Base-by-base conservation (phyloP, 2,329 filamentous ascomycete species). In the Trichoderma asperellum region DNA sequence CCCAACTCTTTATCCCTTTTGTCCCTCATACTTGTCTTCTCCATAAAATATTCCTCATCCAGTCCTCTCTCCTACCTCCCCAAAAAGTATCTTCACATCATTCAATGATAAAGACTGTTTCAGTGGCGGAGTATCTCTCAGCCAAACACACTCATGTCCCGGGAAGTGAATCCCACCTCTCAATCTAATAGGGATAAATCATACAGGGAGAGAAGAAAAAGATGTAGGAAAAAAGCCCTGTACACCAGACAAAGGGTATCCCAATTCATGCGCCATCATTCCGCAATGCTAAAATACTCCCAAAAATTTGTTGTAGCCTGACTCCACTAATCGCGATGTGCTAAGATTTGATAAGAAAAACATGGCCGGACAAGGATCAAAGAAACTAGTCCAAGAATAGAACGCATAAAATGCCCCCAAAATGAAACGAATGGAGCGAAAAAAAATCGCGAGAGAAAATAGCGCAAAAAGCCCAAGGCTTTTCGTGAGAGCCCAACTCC, bases 301-400 rank as follows among this genome's bases (percentile, higher is more conserved):
- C 27, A 52, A 34, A 21, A 49, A 49, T 57, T 62, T 60, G 32
- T 32, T 47, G 37, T 64, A 55, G 55, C 68, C 55, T 49, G 57
- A 70, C 55, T 61, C 64, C 69, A 59, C 59, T 64, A 47, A 47
- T 64, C 29, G 65, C 59, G 29, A 68, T 70, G 65, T 64, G 18
- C 35, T 35, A 70, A 59, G 24, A 29, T 18, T 18, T 32, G 34
- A 34, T 49, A 64, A 55, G 21, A n/a, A 62, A 52, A 49, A 61
- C 27, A 55, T 47, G 29, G 53, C 24, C 24, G 16, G 35, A 59
- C 34, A 59, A 32, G n/a, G 16, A 37, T 57, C 40, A 47, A 55
- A 60, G 35, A 56, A n/a, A 37, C 49, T 68, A 40, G 63, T 59
- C 63, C 63, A 29, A 67, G 65, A 63, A 59, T 43, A 68, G 56